These are phyloP conservation scores for Cudoniella acicularis DNA, from an alignment of 495 filamentous ascomycete genomes.

Conservation along the genomic window DNA sequence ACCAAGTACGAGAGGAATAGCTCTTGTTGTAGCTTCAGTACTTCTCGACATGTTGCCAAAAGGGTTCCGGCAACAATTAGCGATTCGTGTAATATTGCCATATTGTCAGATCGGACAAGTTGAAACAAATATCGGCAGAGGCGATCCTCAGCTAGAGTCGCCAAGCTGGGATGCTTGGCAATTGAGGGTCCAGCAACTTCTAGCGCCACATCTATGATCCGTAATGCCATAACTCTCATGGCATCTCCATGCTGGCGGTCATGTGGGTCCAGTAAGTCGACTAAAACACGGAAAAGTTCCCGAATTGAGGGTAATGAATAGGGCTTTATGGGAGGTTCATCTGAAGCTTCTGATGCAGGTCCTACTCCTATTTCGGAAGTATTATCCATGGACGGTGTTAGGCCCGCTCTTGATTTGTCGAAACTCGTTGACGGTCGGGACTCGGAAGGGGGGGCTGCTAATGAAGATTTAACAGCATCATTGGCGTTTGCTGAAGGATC, in stretches of 20 bases:
- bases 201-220: conserved; percentile 95
- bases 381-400: conserved; percentile 16
- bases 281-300: conserved; percentile 91
- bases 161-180: conserved; percentile 85
- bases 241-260: conserved; percentile 88
- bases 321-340: conserved; percentile 64
- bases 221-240: conserved; percentile 93
- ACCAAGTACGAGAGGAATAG: conserved; percentile 93
- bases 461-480: conserved; percentile 33
- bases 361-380: conserved; percentile 18
- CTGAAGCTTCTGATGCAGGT: conserved; percentile 34
- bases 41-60: conserved; percentile 84
- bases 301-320: conserved; percentile 92
- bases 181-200: conserved; percentile 97
- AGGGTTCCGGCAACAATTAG: conserved; percentile 88
- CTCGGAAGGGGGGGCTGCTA: conserved; percentile 41
- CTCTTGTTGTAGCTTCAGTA: conserved; percentile 95
- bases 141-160: conserved; percentile 85
- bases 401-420: conserved; percentile 16
- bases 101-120: conserved; percentile 91
- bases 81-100: conserved; percentile 87
- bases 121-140: conserved; percentile 95
- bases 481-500: conserved; percentile 79
- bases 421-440: conserved; percentile 24
- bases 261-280: conserved; percentile 90